Percentiles rank a stretch among this genome's conserved stretches.
phyloP scores from a whole-genome alignment of 2,329 filamentous ascomycete genomes.

The Balansia obtecta region DNA sequence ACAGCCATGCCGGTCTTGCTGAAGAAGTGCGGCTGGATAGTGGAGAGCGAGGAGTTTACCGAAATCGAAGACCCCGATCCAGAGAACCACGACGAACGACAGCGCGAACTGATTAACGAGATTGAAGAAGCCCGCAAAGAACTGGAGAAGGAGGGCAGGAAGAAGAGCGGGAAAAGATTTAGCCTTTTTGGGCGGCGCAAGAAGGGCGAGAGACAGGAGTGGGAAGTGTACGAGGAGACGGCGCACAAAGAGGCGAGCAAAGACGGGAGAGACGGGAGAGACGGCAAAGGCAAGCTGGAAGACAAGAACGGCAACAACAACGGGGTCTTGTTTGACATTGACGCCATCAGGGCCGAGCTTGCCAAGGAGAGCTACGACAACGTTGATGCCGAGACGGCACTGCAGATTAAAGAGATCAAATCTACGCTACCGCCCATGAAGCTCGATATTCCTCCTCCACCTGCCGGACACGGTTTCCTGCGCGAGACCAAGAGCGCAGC shows the following conservation, averaged over 20 bases:
- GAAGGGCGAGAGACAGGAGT: conserved; percentile 69
- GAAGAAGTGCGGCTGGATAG: conserved; percentile 77
- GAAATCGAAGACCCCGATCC: conserved; percentile 97
- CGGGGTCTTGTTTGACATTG: conserved; percentile 82
- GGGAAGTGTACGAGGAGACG: conserved; percentile 84
- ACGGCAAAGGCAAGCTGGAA: conserved; percentile 22
- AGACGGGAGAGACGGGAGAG: conserved; percentile 3
- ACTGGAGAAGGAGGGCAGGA: conserved; percentile 67
- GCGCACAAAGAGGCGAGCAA: conserved; percentile 24
- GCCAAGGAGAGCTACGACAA: conserved; percentile 47
- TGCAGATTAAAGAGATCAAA: conserved; percentile 67
- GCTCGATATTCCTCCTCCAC: conserved; percentile 41
- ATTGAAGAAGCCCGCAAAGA: conserved; percentile 89
- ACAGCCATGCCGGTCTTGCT: conserved; percentile 80
- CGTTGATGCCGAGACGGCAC: conserved; percentile 35
- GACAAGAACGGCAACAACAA: conserved; percentile 37
- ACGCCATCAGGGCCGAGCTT: conserved; percentile 81
- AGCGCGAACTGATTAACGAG: conserved; percentile 88
- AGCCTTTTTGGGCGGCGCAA: conserved; percentile 76
- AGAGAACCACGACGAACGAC: conserved; percentile 76
- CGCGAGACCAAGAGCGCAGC: conserved; percentile 34
- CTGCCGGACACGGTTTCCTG: conserved; percentile 16
- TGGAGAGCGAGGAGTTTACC: conserved; percentile 85
- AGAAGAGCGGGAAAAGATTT: conserved; percentile 46
- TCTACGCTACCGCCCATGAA: conserved; percentile 87